Conservation (phyloP, 2,329 filamentous ascomycete species). For the Penicillium brasilianum region DNA sequence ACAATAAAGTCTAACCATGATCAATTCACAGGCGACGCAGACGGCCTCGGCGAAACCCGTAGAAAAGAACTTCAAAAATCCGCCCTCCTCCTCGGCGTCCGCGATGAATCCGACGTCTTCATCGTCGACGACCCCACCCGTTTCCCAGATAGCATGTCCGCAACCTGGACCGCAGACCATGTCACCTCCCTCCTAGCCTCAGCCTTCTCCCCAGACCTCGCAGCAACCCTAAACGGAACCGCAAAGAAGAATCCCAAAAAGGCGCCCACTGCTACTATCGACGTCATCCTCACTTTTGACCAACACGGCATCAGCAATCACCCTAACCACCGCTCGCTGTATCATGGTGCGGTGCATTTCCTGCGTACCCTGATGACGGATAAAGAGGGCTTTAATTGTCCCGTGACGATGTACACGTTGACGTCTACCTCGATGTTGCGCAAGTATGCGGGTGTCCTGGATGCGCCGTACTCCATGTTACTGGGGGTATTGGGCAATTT, state of each 20-base stretch:
- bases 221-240: constrained; percentile 39
- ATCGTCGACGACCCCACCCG: constrained; percentile 76
- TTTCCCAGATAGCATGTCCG: constrained; percentile 89
- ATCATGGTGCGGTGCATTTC: constrained; percentile 79
- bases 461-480: constrained; percentile 73
- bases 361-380: constrained; percentile 68
- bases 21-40: constrained; percentile 70
- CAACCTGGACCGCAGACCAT: constrained; percentile 72
- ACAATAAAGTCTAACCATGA: constrained; percentile 11
- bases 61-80: constrained; percentile 84
- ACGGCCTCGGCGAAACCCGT: constrained; percentile 81
- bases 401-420: constrained; percentile 85
- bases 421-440: constrained; percentile 72
- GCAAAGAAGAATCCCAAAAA: constrained; percentile 41
- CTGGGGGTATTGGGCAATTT: constrained; percentile 55
- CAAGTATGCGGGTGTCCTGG: constrained; percentile 81
- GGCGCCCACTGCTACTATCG: constrained; percentile 65
- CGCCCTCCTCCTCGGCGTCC: constrained; percentile 75
- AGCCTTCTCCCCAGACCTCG: constrained; percentile 72
- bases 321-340: constrained; percentile 90
- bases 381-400: constrained; percentile 67
- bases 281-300: constrained; percentile 91
- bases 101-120: constrained; percentile 76
- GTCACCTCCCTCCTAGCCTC: constrained; percentile 73
- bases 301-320: constrained; percentile 79